Conservation (phyloP, 2,329 filamentous ascomycete species). For the Alternaria brassicicola region DNA sequence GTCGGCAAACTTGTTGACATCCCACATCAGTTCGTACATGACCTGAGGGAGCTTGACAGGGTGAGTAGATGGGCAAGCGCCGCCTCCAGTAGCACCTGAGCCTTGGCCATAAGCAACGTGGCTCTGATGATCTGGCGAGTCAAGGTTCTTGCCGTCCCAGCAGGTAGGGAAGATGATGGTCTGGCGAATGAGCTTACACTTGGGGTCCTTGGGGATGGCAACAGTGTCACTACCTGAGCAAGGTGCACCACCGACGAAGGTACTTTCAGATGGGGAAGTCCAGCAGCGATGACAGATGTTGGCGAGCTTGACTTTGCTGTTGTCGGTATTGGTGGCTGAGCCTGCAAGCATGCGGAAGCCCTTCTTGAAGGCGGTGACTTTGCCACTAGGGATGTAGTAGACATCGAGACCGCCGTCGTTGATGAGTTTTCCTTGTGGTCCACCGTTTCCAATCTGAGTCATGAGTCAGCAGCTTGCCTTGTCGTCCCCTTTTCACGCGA, state of each 20-base stretch:
- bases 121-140: constrained; percentile 44
- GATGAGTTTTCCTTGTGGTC: constrained; percentile 43
- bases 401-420: constrained; percentile 45
- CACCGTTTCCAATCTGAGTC: constrained; percentile 37
- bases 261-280: constrained; percentile 55
- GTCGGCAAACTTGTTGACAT: constrained; percentile 41
- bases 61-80: constrained; percentile 53
- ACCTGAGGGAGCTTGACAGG: constrained; percentile 44
- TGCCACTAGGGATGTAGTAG: constrained; percentile 45
- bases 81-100: constrained; percentile 55
- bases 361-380: constrained; percentile 45
- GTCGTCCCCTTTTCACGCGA: neutral
- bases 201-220: constrained; percentile 54
- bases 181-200: constrained; percentile 61
- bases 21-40: constrained; percentile 48
- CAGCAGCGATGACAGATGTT: constrained; percentile 47
- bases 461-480: neutral
- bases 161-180: constrained; percentile 57
- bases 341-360: constrained; percentile 46
- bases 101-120: constrained; percentile 56
- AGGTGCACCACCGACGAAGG: constrained; percentile 57
- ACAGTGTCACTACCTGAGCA: constrained; percentile 59
- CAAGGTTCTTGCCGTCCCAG: constrained; percentile 42
- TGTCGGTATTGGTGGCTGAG: constrained; percentile 39
- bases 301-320: constrained; percentile 33